phyloP scores from a whole-genome alignment of 768 basidiomycete species.

The Pisolithus sp. region DNA sequence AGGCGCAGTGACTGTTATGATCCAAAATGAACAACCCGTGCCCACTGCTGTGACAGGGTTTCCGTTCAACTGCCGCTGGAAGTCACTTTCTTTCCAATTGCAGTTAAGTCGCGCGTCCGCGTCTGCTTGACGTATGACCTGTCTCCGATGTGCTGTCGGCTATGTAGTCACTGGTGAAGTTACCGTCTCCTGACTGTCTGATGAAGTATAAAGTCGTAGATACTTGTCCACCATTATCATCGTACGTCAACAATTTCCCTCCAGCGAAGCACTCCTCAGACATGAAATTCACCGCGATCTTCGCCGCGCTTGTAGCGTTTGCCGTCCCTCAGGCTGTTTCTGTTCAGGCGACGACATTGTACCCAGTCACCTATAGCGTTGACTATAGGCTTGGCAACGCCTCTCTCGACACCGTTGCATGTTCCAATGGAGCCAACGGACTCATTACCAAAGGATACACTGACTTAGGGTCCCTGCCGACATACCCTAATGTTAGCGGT shows the following conservation, averaged over 20 bases:
- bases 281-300: constrained; percentile 1
- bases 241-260: no score
- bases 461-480: constrained; percentile 8
- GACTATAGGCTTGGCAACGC: not conserved
- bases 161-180: no score
- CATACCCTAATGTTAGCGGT: constrained; percentile 5
- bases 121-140: no score
- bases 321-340: not conserved
- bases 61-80: no score
- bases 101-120: no score
- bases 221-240: no score
- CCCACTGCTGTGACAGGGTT: no score
- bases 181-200: not conserved
- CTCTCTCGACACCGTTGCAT: constrained; percentile 9
- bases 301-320: constrained; percentile 6
- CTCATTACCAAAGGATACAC: constrained; percentile 12
- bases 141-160: no score
- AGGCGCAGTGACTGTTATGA: no score
- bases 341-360: not conserved
- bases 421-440: constrained; percentile 17
- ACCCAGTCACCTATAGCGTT: not conserved
- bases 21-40: no score
- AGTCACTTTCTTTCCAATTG: no score
- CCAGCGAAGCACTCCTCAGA: not conserved
- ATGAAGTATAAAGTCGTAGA: not conserved